Evolutionary conservation across 129 eudicot species (phyloP), one percentile per base, ranked within the genome.

Genomic region (Artemisia annua): DNA sequence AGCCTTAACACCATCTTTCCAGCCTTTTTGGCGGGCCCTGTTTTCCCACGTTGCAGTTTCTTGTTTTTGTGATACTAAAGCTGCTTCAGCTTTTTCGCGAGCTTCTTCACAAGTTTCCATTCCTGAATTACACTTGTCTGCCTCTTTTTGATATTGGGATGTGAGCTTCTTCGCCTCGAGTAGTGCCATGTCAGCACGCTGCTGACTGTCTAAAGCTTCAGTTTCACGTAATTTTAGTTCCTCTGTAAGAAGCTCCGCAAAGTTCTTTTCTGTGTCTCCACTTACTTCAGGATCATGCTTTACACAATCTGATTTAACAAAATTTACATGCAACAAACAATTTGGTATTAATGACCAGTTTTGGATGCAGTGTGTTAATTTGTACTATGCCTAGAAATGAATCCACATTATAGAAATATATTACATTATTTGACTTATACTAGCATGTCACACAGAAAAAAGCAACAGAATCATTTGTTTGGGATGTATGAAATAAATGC

Each of bases 71-170:
- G 87, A 71, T 68, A 65, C 55, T 71, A 92, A 80, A 77, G 90
- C 81, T 9, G 79, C 84, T 77, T 93, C 96, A 7, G 98, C 87
- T 62, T 90, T 89, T 79, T 93, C 98, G 18, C 98, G 83, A 63
- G 98, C 98, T 78, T 87, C 96, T 78, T 93, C 98, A 57, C 98
- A 93, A 7, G 97, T 93, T 66, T 89, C 97, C 97, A 93, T 89
- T 46, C 96, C 98, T 6, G 98, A 92, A 72, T 92, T 92, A 71
- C 98, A 92, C 72, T 92, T 92, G 74, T 92, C 98, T 71, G 98
- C 98, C 81, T 92, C 98, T 56, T 92, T 92, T 75, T 87, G 95
- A 80, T 92, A 92, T 35, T 89, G 96, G 17, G 98, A 92, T 14
- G 98, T 87, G 84, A 93, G 67, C 79, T 89, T 93, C 64, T 93